phyloP scores from a whole-genome alignment of 2,329 filamentous ascomycete species.

The Ophiostoma australiae region DNA sequence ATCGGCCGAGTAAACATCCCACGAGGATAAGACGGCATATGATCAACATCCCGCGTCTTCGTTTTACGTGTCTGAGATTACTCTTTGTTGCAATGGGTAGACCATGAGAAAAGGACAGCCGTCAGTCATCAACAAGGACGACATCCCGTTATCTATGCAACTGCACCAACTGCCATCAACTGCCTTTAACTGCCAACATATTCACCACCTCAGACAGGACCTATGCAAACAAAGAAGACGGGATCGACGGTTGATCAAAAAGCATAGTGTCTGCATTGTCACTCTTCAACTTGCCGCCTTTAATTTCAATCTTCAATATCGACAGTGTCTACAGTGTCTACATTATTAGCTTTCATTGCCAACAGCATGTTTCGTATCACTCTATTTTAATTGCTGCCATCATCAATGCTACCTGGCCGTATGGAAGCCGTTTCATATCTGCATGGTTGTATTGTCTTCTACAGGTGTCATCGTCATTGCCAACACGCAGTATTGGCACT shows the following conservation, averaged over 20 bases:
- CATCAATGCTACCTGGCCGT: neutral
- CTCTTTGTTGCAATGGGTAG: neutral
- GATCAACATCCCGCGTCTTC: neutral
- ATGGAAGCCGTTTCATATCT: conserved; percentile 6
- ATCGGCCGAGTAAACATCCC: conserved; percentile 6
- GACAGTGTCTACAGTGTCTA: neutral
- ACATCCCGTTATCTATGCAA: neutral
- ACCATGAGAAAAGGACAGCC: neutral
- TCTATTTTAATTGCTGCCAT: conserved; percentile 1
- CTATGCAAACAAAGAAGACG: neutral
- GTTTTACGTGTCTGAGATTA: neutral
- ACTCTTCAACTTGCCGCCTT: neutral
- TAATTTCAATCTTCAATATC: neutral
- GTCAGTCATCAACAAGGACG: conserved; percentile 8
- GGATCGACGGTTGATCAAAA: neutral
- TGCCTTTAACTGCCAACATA: neutral
- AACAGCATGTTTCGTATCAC: conserved; percentile 2
- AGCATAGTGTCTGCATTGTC: neutral
- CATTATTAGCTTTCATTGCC: neutral
- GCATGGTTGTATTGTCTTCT: neutral
- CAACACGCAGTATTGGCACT: neutral
- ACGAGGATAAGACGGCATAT: neutral
- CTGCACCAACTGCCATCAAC: neutral
- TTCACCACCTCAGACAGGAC: neutral
- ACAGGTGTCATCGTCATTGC: neutral